These are phyloP conservation scores for Penicillium canariense DNA, from an alignment of 495 filamentous ascomycete species.

Conservation along the genomic window DNA sequence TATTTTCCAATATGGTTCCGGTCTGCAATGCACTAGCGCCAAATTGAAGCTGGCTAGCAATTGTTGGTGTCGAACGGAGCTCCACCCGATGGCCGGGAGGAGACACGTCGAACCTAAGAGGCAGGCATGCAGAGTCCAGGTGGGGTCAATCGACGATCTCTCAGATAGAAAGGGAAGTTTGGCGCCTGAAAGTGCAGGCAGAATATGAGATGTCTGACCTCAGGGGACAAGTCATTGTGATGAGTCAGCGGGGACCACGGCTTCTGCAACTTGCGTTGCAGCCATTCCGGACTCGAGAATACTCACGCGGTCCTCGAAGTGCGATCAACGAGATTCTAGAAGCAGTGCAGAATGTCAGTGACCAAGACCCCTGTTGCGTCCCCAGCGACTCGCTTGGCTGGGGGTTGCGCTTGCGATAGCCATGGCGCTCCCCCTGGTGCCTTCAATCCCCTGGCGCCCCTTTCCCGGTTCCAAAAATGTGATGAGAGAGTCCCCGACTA, in stretches of 20 bases:
- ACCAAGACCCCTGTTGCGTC: slow-evolving; percentile 11
- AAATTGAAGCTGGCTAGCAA: not conserved
- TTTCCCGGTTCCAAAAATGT: not conserved
- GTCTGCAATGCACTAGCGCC: not conserved
- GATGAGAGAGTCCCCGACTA: slow-evolving; percentile 24
- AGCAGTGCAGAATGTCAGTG: slow-evolving; percentile 33
- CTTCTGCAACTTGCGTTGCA: slow-evolving; percentile 39
- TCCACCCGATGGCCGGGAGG: slow-evolving; percentile 11
- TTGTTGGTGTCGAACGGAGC: slow-evolving; percentile 12
- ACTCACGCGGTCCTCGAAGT: slow-evolving; percentile 52
- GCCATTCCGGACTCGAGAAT: slow-evolving; percentile 50
- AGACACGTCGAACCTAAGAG: slow-evolving; percentile 1
- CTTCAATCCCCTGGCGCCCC: not conserved
- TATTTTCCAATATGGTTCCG: not conserved
- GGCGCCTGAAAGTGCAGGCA: not conserved
- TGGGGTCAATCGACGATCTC: slow-evolving; percentile 12
- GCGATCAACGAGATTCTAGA: slow-evolving; percentile 33
- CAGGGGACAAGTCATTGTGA: not conserved
- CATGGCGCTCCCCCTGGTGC: slow-evolving; percentile 4
- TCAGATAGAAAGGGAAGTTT: not conserved
- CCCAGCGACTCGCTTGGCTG: not conserved
- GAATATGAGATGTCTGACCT: not conserved
- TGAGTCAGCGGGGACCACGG: slow-evolving; percentile 32
- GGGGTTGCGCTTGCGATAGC: slow-evolving; percentile 2
- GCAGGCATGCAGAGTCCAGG: not conserved